Evolutionary conservation across 257 asterid species (phyloP).

Genomic region (Primulina tabacum): DNA sequence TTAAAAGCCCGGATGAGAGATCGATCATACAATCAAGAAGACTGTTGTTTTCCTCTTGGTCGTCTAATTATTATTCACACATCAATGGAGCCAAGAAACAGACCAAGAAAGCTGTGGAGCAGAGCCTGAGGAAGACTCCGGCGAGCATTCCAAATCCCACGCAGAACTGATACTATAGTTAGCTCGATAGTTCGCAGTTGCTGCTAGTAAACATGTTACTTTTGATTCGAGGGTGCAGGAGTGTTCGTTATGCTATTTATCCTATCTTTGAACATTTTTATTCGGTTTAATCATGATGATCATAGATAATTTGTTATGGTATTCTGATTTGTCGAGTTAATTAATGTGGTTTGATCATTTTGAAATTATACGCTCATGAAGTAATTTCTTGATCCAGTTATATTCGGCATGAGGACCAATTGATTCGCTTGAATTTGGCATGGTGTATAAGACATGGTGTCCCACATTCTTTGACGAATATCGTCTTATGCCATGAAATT

Average conservation of each 20-base stretch:
- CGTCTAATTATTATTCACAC: not conserved
- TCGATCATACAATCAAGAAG: constrained; percentile 15
- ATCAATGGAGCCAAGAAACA: constrained; percentile 9
- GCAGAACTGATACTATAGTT: constrained; percentile 20
- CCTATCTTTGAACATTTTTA: no score
- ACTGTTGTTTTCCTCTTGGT: constrained; percentile 3
- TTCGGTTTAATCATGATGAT: no score
- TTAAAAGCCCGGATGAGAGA: not conserved
- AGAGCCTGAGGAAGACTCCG: constrained; percentile 26
- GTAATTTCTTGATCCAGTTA: not conserved
- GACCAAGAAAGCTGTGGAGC: constrained; percentile 37
- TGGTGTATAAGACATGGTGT: no score
- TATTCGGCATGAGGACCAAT: no score
- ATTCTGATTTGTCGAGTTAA: not conserved
- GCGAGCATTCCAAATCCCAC: constrained; percentile 27
- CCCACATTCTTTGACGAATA: no score
- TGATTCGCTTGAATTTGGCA: no score
- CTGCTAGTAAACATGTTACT: not conserved
- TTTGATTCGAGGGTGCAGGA: not conserved
- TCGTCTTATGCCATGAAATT: no score
- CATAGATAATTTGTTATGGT: no score
- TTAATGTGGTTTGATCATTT: no score
- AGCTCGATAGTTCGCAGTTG: not conserved
- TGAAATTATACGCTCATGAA: no score
- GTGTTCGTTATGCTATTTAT: not conserved